Conservation (phyloP, 306 rosid genomes). For the Cucurbita ficifolia region DNA sequence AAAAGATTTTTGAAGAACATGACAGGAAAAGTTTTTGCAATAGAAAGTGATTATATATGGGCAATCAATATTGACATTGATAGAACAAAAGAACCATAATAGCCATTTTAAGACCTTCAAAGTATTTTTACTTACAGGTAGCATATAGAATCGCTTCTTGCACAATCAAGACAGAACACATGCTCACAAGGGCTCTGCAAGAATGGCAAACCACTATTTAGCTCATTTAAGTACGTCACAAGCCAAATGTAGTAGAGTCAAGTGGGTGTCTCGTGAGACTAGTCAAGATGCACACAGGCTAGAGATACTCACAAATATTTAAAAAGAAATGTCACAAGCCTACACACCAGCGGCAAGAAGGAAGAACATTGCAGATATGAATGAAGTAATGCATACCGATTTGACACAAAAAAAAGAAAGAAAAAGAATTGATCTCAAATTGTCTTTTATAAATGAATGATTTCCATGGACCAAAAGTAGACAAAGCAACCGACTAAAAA, state of each 20-base stretch:
- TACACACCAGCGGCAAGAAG: neutral
- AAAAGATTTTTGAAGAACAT: neutral
- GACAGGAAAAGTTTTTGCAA: neutral
- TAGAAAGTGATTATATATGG: neutral
- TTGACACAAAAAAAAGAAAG: too few species aligned
- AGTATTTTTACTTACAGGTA: constrained; percentile 58
- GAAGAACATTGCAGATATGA: neutral
- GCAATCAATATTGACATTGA: neutral
- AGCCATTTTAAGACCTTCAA: neutral
- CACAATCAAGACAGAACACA: constrained; percentile 92
- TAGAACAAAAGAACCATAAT: neutral
- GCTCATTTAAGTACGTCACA: neutral
- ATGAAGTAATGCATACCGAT: neutral
- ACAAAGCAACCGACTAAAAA: constrained; percentile 1
- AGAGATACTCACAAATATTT: too few species aligned
- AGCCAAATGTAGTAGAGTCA: neutral
- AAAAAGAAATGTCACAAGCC: neutral
- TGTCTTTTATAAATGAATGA: neutral
- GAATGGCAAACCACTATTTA: neutral
- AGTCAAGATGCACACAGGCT: too few species aligned
- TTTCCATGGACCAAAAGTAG: neutral
- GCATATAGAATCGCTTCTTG: constrained; percentile 87
- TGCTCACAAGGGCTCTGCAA: constrained; percentile 99
- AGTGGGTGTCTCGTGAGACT: too few species aligned
- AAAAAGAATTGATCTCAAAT: too few species aligned